phyloP scores from a whole-genome alignment of 306 rosid species.

The Cajanus cajan region DNA sequence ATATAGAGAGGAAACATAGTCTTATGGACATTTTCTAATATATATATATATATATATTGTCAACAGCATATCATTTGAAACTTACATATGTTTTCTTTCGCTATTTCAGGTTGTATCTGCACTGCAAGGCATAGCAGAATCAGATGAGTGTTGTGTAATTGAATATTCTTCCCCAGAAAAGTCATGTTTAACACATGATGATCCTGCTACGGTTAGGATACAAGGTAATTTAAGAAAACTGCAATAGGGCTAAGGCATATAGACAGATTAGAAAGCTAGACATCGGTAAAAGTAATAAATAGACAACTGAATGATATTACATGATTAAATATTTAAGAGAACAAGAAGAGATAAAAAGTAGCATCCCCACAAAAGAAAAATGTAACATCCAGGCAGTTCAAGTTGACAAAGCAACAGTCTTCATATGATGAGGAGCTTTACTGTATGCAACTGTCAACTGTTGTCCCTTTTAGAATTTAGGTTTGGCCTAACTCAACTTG shows the following conservation, averaged over 20 bases:
- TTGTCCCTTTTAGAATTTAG: background rate
- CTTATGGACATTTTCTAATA: background rate
- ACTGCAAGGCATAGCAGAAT: slow-evolving; percentile 41
- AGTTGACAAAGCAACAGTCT: slow-evolving; percentile 46
- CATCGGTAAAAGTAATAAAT: background rate
- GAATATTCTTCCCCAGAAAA: slow-evolving; percentile 30
- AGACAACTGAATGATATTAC: background rate
- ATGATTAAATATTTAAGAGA: slow-evolving; percentile 31
- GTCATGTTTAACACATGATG: background rate
- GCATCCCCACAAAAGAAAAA: background rate
- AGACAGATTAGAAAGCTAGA: background rate
- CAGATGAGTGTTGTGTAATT: background rate
- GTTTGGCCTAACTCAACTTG: no score
- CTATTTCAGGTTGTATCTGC: slow-evolving; percentile 46
- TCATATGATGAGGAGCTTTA: slow-evolving; percentile 28
- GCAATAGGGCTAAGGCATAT: background rate
- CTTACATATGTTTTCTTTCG: background rate
- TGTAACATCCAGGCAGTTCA: slow-evolving; percentile 25
- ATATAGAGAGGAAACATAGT: background rate
- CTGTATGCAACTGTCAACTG: background rate
- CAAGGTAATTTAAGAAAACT: slow-evolving; percentile 33
- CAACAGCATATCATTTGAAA: slow-evolving; percentile 14
- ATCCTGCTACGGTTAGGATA: background rate
- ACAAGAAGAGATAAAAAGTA: background rate
- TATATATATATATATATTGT: no score